These are phyloP conservation scores for Astragalus glycyphyllos DNA, from an alignment of 306 rosid genomes.

Conservation along the genomic window DNA sequence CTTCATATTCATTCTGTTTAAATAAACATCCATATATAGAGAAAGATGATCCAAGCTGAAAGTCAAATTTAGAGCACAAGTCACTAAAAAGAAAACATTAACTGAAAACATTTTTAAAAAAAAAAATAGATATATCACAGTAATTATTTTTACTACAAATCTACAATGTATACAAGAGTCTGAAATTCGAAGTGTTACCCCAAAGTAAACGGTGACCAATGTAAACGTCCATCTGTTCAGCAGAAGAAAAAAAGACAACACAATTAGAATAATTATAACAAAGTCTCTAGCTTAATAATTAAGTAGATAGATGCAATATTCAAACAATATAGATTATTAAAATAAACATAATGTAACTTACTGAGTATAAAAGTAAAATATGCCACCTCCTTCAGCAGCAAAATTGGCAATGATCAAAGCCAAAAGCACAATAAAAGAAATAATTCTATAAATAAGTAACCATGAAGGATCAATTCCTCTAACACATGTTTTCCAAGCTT, in stretches of 20 bases:
- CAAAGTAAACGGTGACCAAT: constrained; percentile 85
- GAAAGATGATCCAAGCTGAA: constrained; percentile 71
- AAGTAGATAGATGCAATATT: constrained; percentile 9
- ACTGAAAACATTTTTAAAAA: neutral
- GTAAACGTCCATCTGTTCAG: constrained; percentile 88
- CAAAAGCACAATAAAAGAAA: constrained; percentile 68
- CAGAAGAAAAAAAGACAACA: constrained; percentile 23
- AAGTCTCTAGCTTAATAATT: neutral
- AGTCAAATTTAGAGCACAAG: constrained; percentile 39
- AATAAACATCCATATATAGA: constrained; percentile 68
- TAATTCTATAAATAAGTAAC: constrained; percentile 71
- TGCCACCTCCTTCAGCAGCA: constrained; percentile 60
- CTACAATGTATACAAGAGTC: constrained; percentile 24
- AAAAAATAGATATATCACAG: neutral
- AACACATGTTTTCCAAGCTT: constrained; percentile 76
- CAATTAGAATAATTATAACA: constrained; percentile 39
- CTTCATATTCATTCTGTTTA: constrained; percentile 35
- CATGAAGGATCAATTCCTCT: constrained; percentile 74
- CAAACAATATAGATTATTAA: neutral
- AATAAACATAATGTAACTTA: constrained; percentile 51
- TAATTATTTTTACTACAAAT: constrained; percentile 19
- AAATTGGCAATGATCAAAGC: constrained; percentile 60
- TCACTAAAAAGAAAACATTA: constrained; percentile 22
- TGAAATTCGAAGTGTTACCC: constrained; percentile 58
- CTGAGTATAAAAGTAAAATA: constrained; percentile 88